Percentiles rank a stretch among this genome's conserved stretches.
Evolutionary conservation across 2,329 filamentous ascomycete species (phyloP).

Genomic region (Diaporthe sp.): DNA sequence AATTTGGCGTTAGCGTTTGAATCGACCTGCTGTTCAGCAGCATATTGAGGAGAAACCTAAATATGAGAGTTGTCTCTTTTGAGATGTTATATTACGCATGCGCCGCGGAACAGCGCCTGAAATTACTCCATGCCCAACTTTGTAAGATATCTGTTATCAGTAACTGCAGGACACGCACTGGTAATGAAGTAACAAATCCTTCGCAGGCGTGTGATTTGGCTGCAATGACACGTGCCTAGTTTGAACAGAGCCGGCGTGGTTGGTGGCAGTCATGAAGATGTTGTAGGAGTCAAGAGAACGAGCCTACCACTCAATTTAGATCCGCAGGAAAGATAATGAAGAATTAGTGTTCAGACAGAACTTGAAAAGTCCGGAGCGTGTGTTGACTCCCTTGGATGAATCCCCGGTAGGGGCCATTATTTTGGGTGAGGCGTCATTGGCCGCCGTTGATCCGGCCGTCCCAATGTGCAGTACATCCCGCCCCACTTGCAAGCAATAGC

Average conservation of each 20-base stretch:
- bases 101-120: not conserved
- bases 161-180: not conserved
- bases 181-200: not conserved
- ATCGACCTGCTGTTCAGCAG: not conserved
- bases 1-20: not conserved
- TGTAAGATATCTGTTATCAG: not conserved
- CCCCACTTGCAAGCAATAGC: not conserved
- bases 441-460: not conserved
- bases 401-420: not conserved
- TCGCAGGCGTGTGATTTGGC: too few relatives aligned
- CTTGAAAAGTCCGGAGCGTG: not conserved
- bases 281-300: not conserved
- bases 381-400: not conserved
- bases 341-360: too few relatives aligned
- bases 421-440: slow-evolving; percentile 20
- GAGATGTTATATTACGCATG: not conserved
- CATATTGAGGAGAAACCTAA: too few relatives aligned
- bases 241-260: not conserved
- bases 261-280: not conserved
- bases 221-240: not conserved
- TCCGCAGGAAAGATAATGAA: not conserved
- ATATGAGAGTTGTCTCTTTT: not conserved
- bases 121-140: not conserved
- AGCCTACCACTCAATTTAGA: not conserved
- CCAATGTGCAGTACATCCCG: not conserved